Base-by-base conservation (phyloP, 2,329 filamentous ascomycete species). In the Aspergillus sp. region DNA sequence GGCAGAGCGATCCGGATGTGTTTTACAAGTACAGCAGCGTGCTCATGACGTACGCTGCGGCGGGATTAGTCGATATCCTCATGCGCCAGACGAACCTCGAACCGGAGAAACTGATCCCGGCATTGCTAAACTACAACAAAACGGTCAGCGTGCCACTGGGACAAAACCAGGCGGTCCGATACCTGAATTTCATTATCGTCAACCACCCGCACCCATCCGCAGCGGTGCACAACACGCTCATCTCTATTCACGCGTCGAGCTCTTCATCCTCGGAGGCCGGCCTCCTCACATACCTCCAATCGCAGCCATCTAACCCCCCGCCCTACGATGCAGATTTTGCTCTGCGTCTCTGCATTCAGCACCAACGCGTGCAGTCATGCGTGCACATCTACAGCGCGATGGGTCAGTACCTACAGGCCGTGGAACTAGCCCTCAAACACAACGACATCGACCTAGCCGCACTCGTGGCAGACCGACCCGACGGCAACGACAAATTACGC, bases 351-450 rank as follows among this genome's bases (percentile, higher is more conserved):
- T 98, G 93, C 69, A 97, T 98, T 54, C 86, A 96, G 59, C 83
- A 98, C 68, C 83, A 90, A 56, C 85, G 93, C 40, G 90, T 96
- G 1, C 83, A 95, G 52, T 94, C 88, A 9, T 95, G 90, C 61
- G 91, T 97, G 4, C 90, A 97, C 66, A 96, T 98, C 52, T 98
- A 97, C 73, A 94, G 86, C 47, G 86, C 84, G 51, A 98, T 98
- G 91, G 85, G 85, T 0, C 89, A 97, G 65, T 96, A 94, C 62
- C 79, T 88, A 12, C 88, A 94, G 66, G 91, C 91, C 1, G 93
- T 98, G 3, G 88, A 95, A 60, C 79, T 98, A 4, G 93, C 93
- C 1, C 76, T 98, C 32, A 86, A 90, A 41, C 88, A 97, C 64
- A 79, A 89, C 57, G 85, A 95, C 61, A 81, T 96, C 43, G 89